A percentile compares a stretch with the other conserved stretches of the same genome.
phyloP scores from a whole-genome alignment of 192 early-diverging fungal species.

The Linderina pennispora region DNA sequence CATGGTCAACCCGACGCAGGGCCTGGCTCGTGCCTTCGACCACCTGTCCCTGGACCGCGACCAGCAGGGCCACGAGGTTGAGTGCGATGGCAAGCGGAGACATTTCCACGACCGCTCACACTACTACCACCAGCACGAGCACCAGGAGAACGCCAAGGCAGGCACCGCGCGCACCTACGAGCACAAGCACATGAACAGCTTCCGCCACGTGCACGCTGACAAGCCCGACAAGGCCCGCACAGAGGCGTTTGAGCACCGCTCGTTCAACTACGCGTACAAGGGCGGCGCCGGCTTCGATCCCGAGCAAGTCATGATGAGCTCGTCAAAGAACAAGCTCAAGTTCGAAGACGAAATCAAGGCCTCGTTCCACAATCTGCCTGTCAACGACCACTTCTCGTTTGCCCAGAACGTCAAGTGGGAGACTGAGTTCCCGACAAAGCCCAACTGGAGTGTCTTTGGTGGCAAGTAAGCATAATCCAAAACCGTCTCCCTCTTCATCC shows the following conservation, averaged over 20 bases:
- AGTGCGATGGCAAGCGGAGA: conserved; percentile 39
- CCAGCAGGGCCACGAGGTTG: conserved; percentile 47
- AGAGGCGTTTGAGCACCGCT: conserved; percentile 49
- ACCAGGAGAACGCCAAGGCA: conserved; percentile 48
- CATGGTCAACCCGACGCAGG: conserved; percentile 42
- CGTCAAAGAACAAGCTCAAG: conserved; percentile 45
- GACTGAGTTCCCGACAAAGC: conserved; percentile 45
- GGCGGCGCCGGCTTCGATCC: conserved; percentile 47
- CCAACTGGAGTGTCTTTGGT: conserved; percentile 48
- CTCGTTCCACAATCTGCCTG: conserved; percentile 47
- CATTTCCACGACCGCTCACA: conserved; percentile 49
- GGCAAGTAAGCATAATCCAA: conserved; percentile 14
- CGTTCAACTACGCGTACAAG: conserved; percentile 51
- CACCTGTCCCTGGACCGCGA: conserved; percentile 47
- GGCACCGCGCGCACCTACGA: conserved; percentile 47
- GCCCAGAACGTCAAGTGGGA: conserved; percentile 49
- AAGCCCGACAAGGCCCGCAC: conserved; percentile 47
- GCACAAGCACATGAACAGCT: conserved; percentile 52
- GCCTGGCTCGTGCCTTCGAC: conserved; percentile 47
- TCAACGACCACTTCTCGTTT: conserved; percentile 47
- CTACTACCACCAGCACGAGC: conserved; percentile 54
- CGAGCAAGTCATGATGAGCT: conserved; percentile 47
- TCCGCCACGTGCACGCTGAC: conserved; percentile 43
- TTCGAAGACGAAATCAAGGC: conserved; percentile 51
- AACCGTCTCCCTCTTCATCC: background rate